A percentile compares a stretch with the other conserved stretches of the same genome.
Evolutionary conservation across 768 basidiomycete genomes (phyloP).

Genomic region (Termitomyces sp.): DNA sequence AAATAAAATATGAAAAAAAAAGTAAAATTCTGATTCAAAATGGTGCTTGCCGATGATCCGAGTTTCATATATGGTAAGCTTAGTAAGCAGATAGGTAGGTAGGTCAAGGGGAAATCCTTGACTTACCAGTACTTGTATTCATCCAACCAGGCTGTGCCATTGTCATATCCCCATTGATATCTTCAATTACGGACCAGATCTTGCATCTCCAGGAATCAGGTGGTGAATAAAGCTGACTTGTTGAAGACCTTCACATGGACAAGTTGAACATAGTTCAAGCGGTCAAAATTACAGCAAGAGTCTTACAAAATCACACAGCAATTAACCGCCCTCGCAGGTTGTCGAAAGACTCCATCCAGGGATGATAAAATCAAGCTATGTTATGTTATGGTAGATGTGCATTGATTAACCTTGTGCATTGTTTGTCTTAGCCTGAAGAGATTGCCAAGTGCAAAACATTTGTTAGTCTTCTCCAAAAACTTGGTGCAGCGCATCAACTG

Average conservation of each 20-base stretch:
- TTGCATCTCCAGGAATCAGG: constrained; percentile 66
- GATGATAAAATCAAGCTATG: constrained; percentile 63
- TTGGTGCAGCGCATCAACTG: constrained; percentile 56
- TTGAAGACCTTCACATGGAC: background rate
- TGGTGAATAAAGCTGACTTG: constrained; percentile 34
- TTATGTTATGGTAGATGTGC: constrained; percentile 79
- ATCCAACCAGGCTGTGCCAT: constrained; percentile 76
- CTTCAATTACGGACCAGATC: constrained; percentile 80
- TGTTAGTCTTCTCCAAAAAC: constrained; percentile 57
- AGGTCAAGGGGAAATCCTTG: constrained; percentile 89
- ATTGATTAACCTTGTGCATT: background rate
- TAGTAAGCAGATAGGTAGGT: no score
- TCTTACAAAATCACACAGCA: constrained; percentile 43
- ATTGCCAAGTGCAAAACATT: constrained; percentile 75
- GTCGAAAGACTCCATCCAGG: constrained; percentile 19
- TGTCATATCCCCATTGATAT: constrained; percentile 80
- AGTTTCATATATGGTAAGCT: no score
- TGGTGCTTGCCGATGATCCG: no score
- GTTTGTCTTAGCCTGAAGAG: constrained; percentile 69
- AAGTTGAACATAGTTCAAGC: constrained; percentile 54
- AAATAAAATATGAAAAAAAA: no score
- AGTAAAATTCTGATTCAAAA: no score
- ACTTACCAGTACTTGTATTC: constrained; percentile 89
- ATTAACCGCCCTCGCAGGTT: constrained; percentile 44
- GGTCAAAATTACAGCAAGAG: constrained; percentile 67